These are phyloP conservation scores for Gynochthodes officinalis DNA, from an alignment of 257 asterid genomes.

Conservation along the genomic window DNA sequence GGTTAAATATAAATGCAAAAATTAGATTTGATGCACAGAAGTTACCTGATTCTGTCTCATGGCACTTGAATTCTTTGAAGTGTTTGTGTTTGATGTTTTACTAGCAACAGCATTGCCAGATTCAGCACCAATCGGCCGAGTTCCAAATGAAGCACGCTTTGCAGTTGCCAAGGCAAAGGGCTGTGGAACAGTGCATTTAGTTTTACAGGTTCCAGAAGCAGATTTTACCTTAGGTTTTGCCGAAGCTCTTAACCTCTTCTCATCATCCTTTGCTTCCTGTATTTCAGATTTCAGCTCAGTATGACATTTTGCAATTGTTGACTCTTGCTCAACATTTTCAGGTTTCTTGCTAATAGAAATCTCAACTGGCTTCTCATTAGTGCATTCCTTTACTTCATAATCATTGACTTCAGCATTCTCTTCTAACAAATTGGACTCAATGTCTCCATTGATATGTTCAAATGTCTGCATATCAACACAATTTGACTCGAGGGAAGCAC, in stretches of 20 bases:
- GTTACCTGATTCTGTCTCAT: slow-evolving; percentile 47
- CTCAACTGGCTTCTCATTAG: slow-evolving; percentile 40
- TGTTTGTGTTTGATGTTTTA: slow-evolving; percentile 29
- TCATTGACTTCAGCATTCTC: slow-evolving; percentile 46
- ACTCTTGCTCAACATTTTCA: slow-evolving; percentile 29
- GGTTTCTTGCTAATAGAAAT: slow-evolving; percentile 21
- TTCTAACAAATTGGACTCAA: slow-evolving; percentile 32
- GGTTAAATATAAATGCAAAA: background rate
- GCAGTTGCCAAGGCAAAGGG: slow-evolving; percentile 90
- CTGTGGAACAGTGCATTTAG: slow-evolving; percentile 73
- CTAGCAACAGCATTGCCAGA: slow-evolving; percentile 28
- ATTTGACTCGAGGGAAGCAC: slow-evolving; percentile 31
- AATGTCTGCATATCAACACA: slow-evolving; percentile 28
- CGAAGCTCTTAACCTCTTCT: slow-evolving; percentile 34
- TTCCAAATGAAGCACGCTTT: slow-evolving; percentile 64
- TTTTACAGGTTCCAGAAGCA: slow-evolving; percentile 51
- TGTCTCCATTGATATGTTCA: slow-evolving; percentile 35
- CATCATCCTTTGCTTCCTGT: slow-evolving; percentile 28
- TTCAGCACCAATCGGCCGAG: slow-evolving; percentile 47
- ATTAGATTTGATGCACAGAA: background rate
- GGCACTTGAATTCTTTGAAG: slow-evolving; percentile 22
- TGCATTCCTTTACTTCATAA: slow-evolving; percentile 65
- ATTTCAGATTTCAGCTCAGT: slow-evolving; percentile 28
- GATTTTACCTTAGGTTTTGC: slow-evolving; percentile 39
- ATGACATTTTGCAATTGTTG: slow-evolving; percentile 15